Conservation (phyloP, 2,329 filamentous ascomycete genomes). For the Botryotinia convoluta region DNA sequence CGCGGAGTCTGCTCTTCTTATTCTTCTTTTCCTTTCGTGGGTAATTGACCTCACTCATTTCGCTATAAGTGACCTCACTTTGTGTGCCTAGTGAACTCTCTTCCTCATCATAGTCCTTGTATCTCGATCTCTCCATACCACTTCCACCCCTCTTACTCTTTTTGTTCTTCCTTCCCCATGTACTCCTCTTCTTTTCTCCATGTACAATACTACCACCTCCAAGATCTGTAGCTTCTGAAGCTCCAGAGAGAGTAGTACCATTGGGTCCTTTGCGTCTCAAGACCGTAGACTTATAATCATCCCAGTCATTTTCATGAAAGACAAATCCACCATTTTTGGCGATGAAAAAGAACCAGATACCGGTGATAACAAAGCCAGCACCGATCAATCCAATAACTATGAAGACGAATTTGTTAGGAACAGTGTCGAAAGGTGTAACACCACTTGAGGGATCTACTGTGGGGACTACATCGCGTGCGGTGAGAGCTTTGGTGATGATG, state of each 20-base stretch:
- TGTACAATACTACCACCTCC: slow-evolving; percentile 83
- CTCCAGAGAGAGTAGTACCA: slow-evolving; percentile 79
- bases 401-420: slow-evolving; percentile 67
- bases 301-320: slow-evolving; percentile 86
- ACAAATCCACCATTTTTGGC: slow-evolving; percentile 93
- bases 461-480: slow-evolving; percentile 23
- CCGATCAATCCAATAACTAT: slow-evolving; percentile 83
- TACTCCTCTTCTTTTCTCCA: slow-evolving; percentile 56
- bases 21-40: slow-evolving; percentile 32
- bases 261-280: slow-evolving; percentile 85
- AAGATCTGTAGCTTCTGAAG: slow-evolving; percentile 76
- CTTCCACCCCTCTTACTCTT: slow-evolving; percentile 33
- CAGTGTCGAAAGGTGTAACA: slow-evolving; percentile 51
- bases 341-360: slow-evolving; percentile 99
- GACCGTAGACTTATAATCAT: slow-evolving; percentile 96
- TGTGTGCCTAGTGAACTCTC: slow-evolving; percentile 25
- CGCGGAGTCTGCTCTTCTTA: slow-evolving; percentile 40
- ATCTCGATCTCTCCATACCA: slow-evolving; percentile 23
- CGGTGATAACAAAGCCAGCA: slow-evolving; percentile 67
- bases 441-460: slow-evolving; percentile 45
- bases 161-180: slow-evolving; percentile 42
- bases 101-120: slow-evolving; percentile 39
- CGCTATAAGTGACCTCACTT: slow-evolving; percentile 25
- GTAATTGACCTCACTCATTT: slow-evolving; percentile 32
- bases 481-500: slow-evolving; percentile 1